Evolutionary conservation across 2,329 filamentous ascomycete genomes (phyloP).

Genomic region (Atkinsonella hypoxylon): DNA sequence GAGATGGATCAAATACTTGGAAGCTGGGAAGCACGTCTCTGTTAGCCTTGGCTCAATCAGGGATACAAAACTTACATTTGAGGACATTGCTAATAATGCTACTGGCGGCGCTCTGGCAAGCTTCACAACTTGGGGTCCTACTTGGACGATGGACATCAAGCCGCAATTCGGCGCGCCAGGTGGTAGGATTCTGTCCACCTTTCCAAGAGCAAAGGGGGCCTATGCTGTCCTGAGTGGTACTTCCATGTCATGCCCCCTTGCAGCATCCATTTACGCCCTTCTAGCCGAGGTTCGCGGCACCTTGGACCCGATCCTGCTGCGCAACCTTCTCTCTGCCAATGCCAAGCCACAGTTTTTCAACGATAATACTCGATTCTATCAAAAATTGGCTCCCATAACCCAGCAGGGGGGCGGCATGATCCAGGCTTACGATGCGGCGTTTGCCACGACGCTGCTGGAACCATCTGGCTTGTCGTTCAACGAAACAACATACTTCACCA

Average conservation of each 20-base stretch:
- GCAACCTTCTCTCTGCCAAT: slow-evolving; percentile 36
- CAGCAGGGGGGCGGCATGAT: slow-evolving; percentile 50
- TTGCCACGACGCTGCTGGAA: slow-evolving; percentile 38
- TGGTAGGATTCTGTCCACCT: slow-evolving; percentile 46
- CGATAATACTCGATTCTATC: slow-evolving; percentile 22
- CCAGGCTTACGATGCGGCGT: slow-evolving; percentile 46
- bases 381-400: slow-evolving; percentile 38
- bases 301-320: slow-evolving; percentile 34
- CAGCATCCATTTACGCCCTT: slow-evolving; percentile 41
- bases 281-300: slow-evolving; percentile 37
- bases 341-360: slow-evolving; percentile 37
- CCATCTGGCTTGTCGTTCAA: slow-evolving; percentile 48
- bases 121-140: slow-evolving; percentile 48
- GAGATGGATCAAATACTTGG: slow-evolving; percentile 26
- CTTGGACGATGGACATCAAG: slow-evolving; percentile 43
- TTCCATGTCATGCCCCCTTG: slow-evolving; percentile 46
- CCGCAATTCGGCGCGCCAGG: slow-evolving; percentile 44
- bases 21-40: slow-evolving; percentile 24
- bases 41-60: not conserved
- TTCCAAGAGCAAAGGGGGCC: slow-evolving; percentile 28
- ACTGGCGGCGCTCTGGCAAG: slow-evolving; percentile 38
- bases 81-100: slow-evolving; percentile 6
- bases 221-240: slow-evolving; percentile 45
- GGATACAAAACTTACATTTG: not conserved
- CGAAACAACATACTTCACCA: slow-evolving; percentile 44